Percentiles rank a stretch among this genome's conserved stretches.
Evolutionary conservation across 208 protist species (phyloP).

Genomic region (Leishmania guyanensis): DNA sequence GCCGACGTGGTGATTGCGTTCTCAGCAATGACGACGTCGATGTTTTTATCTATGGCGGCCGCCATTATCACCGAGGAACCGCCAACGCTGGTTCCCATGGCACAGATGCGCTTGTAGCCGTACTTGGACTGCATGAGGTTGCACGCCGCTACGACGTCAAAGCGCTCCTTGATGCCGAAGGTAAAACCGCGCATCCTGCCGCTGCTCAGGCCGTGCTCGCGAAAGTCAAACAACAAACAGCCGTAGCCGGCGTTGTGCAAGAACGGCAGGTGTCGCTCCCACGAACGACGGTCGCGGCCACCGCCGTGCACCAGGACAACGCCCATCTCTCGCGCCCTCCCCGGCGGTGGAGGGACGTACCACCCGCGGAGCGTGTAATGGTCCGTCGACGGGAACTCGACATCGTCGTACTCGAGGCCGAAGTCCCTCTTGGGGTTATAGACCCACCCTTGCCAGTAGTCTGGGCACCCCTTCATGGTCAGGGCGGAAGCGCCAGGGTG

Average conservation of each 20-base stretch:
- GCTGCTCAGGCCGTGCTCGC: conserved; percentile 87
- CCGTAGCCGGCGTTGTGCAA: conserved; percentile 84
- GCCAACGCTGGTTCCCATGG: conserved; percentile 90
- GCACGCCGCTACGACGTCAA: conserved; percentile 86
- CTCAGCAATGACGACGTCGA: conserved; percentile 89
- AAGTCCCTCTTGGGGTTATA: conserved; percentile 87
- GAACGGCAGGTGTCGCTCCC: conserved; percentile 88
- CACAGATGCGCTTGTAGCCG: conserved; percentile 76
- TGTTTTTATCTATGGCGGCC: conserved; percentile 81
- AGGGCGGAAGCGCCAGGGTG: conserved; percentile 58
- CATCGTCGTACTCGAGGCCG: conserved; percentile 78
- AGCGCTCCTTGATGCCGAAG: conserved; percentile 90
- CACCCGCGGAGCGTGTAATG: conserved; percentile 79
- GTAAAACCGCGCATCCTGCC: conserved; percentile 84
- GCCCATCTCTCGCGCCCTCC: conserved; percentile 35
- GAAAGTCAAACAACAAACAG: conserved; percentile 90
- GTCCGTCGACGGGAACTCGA: conserved; percentile 73
- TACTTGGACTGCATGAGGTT: conserved; percentile 66
- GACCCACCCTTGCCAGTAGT: conserved; percentile 90
- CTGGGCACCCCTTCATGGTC: conserved; percentile 64
- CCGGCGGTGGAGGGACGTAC: conserved; percentile 70
- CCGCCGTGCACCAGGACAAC: conserved; percentile 92
- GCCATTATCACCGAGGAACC: conserved; percentile 91
- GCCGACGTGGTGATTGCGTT: conserved; percentile 89
- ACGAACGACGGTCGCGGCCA: conserved; percentile 89